Evolutionary conservation across 495 filamentous ascomycete species (phyloP).

Genomic region (Chlorociboria aeruginascens): DNA sequence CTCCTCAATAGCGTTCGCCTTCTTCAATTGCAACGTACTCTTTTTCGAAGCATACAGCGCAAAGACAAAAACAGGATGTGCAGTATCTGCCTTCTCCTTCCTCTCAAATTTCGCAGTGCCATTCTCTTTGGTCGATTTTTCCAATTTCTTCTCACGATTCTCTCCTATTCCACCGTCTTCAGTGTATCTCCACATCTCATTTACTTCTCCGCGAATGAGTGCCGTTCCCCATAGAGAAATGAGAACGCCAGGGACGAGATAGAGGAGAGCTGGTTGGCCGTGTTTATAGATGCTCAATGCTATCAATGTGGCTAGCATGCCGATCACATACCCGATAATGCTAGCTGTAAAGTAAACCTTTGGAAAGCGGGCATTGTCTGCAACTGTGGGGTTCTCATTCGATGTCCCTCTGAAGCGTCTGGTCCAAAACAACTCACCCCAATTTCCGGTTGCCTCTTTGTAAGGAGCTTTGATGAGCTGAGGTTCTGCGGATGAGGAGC

Average conservation of each 20-base stretch:
- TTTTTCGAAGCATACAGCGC: too few relatives aligned
- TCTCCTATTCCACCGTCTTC: conserved; percentile 49
- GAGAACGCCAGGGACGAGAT: conserved; percentile 82
- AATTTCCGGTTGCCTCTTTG: conserved; percentile 48
- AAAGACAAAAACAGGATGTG: too few relatives aligned
- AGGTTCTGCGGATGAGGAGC: conserved; percentile 17
- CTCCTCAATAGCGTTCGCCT: too few relatives aligned
- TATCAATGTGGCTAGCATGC: conserved; percentile 65
- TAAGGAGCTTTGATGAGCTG: conserved; percentile 34
- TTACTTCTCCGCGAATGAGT: conserved; percentile 51
- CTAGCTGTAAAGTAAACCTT: conserved; percentile 83
- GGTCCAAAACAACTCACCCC: conserved; percentile 84
- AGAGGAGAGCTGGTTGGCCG: conserved; percentile 84
- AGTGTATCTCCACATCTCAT: conserved; percentile 67
- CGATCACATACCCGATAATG: conserved; percentile 63
- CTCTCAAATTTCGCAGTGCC: background rate
- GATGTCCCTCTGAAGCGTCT: conserved; percentile 20
- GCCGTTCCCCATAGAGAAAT: conserved; percentile 72
- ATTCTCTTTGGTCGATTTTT: conserved; percentile 7
- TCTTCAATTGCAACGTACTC: too few relatives aligned
- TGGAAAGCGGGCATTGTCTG: conserved; percentile 44
- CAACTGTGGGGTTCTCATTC: conserved; percentile 28
- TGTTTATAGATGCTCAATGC: conserved; percentile 70
- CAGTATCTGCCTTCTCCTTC: conserved; percentile 13
- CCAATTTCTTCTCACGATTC: conserved; percentile 3